Evolutionary conservation across 1,139 yeast genomes (phyloP), one percentile per base, ranked within the genome.

Genomic region (Zygosaccharomyces pseudobailii): DNA sequence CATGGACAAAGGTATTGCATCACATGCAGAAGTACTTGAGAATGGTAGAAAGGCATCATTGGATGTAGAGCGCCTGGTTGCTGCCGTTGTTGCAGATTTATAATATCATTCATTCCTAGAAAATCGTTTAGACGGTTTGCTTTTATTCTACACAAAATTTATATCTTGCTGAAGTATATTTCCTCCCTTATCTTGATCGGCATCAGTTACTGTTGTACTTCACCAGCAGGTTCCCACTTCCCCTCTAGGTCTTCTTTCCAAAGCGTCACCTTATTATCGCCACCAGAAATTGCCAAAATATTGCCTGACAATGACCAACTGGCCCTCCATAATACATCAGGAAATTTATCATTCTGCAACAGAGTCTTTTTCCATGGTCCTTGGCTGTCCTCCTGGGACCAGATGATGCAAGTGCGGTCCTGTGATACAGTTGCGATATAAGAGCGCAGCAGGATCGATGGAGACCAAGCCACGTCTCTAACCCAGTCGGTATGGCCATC

Each of bases 401-500:
- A 92, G 65, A 92, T 87, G 54, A 89, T 76, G 48, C 94, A 97
- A 1, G 95, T 86, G 65, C 89, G 84, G 68, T 94, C 98, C 71
- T 94, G 98, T 19, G 97, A 90, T n/a, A 97, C 97, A 40, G 96
- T 84, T n/a, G 98, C 98, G 62, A 92, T 86, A 67, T 89, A 92
- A 19, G 95, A 82, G 58, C 88, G 86, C 42, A 88, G 79, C 52
- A 92, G 75, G 39, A 87, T 82, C 1, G 95, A 84, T 42, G 97
- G 96, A 17, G 96, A 88, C 98, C 98, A 92, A 6, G 95, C 90
- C 50, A 92, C 97, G 67, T 92, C 99, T 66, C 98, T 82, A 32
- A 92, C 97, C 98, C 98, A 94, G 69, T 92, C 98, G 20, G 87
- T 75, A 67, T 94, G 98, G 36, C 97, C 98, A 55, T 83, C 84